These are phyloP conservation scores for Porodaedalea pini DNA, from an alignment of 1,284 basidiomycete species.

Conservation along the genomic window DNA sequence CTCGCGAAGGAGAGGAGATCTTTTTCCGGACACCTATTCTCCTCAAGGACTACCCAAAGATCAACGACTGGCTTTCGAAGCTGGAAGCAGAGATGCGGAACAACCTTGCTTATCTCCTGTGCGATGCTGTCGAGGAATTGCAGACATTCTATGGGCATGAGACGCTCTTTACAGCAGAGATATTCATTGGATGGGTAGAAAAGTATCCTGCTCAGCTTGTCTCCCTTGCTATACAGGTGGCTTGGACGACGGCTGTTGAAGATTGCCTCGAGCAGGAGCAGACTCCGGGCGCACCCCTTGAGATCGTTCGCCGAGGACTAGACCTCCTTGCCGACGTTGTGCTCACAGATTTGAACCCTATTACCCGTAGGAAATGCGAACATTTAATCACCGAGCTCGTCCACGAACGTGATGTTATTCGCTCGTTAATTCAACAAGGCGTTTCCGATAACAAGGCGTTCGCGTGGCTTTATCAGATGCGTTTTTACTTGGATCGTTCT, in stretches of 20 bases:
- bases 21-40: slow-evolving; percentile 79
- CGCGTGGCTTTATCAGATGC: slow-evolving; percentile 97
- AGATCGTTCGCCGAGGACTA: slow-evolving; percentile 78
- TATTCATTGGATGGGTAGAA: slow-evolving; percentile 88
- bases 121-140: slow-evolving; percentile 75
- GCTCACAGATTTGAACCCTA: slow-evolving; percentile 81
- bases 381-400: slow-evolving; percentile 99
- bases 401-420: slow-evolving; percentile 93
- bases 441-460: slow-evolving; percentile 72
- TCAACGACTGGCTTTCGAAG: slow-evolving; percentile 97
- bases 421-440: slow-evolving; percentile 70
- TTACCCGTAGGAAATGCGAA: slow-evolving; percentile 95
- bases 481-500: slow-evolving; percentile 84
- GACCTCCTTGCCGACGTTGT: slow-evolving; percentile 96
- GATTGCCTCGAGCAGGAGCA: slow-evolving; percentile 55
- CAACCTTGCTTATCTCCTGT: slow-evolving; percentile 82
- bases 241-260: slow-evolving; percentile 91
- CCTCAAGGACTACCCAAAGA: slow-evolving; percentile 92
- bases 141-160: slow-evolving; percentile 77
- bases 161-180: slow-evolving; percentile 51
- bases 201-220: slow-evolving; percentile 94
- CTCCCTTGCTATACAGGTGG: slow-evolving; percentile 89
- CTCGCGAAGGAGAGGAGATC: slow-evolving; percentile 93
- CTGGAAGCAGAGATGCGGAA: slow-evolving; percentile 94
- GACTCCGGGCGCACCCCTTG: slow-evolving; percentile 64